Evolutionary conservation across 208 protist species (phyloP).

Genomic region (Herpetomonas samuelpessoai): DNA sequence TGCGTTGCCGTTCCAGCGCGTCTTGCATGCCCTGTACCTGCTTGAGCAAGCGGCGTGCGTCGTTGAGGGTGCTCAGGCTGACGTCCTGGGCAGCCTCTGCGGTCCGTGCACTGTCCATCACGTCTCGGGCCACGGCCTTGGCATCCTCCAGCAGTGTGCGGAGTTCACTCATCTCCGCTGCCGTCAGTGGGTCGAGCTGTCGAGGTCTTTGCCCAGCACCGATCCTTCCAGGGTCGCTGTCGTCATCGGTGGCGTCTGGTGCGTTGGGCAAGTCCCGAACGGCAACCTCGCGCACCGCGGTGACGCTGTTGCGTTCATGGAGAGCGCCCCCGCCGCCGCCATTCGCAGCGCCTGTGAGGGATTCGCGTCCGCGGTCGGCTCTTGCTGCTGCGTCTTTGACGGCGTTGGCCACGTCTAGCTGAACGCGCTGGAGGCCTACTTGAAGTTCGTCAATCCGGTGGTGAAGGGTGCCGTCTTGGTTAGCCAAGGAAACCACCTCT

Average conservation of each 20-base stretch:
- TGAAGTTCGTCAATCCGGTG: slow-evolving; percentile 26
- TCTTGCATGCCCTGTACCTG: not conserved
- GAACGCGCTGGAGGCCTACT: slow-evolving; percentile 8
- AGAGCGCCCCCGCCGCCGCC: not conserved
- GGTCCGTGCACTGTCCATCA: slow-evolving; percentile 13
- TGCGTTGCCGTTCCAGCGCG: not conserved
- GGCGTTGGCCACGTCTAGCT: not conserved
- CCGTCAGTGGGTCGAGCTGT: not conserved
- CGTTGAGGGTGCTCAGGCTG: slow-evolving; percentile 15
- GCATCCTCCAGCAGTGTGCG: slow-evolving; percentile 4
- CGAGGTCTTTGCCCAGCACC: not conserved
- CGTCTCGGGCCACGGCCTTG: slow-evolving; percentile 10
- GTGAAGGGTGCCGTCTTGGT: slow-evolving; percentile 27
- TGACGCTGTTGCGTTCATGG: not conserved
- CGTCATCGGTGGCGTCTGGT: not conserved
- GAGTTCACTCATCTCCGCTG: not conserved
- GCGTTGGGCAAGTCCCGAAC: too few species aligned
- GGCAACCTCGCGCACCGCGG: not conserved
- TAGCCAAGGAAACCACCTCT: slow-evolving; percentile 57
- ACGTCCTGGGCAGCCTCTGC: slow-evolving; percentile 28
- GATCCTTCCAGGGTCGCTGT: not conserved
- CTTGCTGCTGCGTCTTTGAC: not conserved
- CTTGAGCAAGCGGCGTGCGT: slow-evolving; percentile 11
- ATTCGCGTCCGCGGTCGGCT: not conserved
- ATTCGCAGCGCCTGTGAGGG: not conserved